Evolutionary conservation across 179 eudicot species (phyloP).

Genomic region (Nepenthes alata): DNA sequence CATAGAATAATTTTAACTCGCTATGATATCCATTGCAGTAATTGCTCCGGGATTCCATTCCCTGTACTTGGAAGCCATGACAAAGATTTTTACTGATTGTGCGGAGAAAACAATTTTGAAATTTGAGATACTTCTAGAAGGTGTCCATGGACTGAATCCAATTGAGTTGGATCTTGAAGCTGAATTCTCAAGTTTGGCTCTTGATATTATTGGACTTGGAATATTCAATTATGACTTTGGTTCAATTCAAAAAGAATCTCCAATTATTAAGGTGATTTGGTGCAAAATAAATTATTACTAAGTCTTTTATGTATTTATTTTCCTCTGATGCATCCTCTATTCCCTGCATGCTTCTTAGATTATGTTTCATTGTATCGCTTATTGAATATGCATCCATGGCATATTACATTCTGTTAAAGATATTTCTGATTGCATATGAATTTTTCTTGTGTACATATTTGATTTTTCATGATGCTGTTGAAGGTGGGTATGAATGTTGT

Average conservation of each 20-base stretch:
- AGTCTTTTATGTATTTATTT: neutral
- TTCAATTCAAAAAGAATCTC: constrained; percentile 91
- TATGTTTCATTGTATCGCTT: too few relatives aligned
- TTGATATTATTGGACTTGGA: constrained; percentile 96
- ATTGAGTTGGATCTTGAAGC: constrained; percentile 92
- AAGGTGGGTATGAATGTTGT: too few relatives aligned
- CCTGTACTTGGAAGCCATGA: constrained; percentile 91
- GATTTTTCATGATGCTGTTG: too few relatives aligned
- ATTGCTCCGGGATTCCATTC: constrained; percentile 97
- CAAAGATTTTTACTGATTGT: constrained; percentile 64
- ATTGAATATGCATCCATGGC: too few relatives aligned
- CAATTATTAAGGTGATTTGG: constrained; percentile 68
- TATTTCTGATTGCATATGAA: too few relatives aligned
- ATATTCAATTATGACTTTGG: constrained; percentile 97
- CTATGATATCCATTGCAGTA: constrained; percentile 37
- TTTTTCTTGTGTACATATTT: too few relatives aligned
- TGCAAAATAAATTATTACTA: neutral
- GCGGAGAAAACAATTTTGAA: constrained; percentile 57
- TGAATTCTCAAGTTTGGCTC: constrained; percentile 93
- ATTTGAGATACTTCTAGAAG: constrained; percentile 62
- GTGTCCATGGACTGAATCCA: constrained; percentile 20
- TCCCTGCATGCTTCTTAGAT: too few relatives aligned
- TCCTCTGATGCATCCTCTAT: neutral
- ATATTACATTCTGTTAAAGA: too few relatives aligned
- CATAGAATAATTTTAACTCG: neutral